Base-by-base conservation (phyloP, 345 rosid species). In the Gossypium bickii region DNA sequence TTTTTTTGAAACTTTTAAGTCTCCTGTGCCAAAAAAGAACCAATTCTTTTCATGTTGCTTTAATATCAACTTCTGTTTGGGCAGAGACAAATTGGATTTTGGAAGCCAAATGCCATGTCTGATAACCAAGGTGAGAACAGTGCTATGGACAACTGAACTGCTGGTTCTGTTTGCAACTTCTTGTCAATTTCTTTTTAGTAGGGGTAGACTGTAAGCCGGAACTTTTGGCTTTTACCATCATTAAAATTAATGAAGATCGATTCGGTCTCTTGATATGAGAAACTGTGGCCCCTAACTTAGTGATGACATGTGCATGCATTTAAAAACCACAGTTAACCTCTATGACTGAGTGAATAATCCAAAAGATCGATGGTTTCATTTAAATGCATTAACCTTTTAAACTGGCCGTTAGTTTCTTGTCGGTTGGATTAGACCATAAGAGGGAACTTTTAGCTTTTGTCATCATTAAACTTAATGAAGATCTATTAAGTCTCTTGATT, bases 61-160 rank as follows among this genome's bases (percentile, higher is more conserved):
- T 52, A 52, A 70, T 59, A 72, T 68, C 48, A 67, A 12, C 67
- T 66, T 70, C 71, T 67, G 68, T 77, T 29, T 85, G 72, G 75
- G 79, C 94, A 92, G 97, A 88, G 85, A 79, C 92, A 90, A 84
- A 72, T 82, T 85, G 93, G 89, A 75, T 87, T 87, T 77, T 79
- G 86, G 83, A 90, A 87, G 85, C 71, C 82, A n/a, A 84, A 90
- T 81, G 55, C 66, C 70, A 74, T 80, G 82, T 78, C 85, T 44
- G 89, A 87, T 76, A 83, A 82, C 68, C 87, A 85, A 83, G 88
- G 92, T 86, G 80, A 83, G 89, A 75, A 78, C 24, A 76, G 78
- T 65, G 76, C 18, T 34, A 9, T 77, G 77, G 41, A 74, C 63
- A 48, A 24, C 17, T 51, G 45, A 38, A 60, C 53, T 66, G 78